Evolutionary conservation across 768 basidiomycete species (phyloP).

Genomic region (Tulasnella sp.): DNA sequence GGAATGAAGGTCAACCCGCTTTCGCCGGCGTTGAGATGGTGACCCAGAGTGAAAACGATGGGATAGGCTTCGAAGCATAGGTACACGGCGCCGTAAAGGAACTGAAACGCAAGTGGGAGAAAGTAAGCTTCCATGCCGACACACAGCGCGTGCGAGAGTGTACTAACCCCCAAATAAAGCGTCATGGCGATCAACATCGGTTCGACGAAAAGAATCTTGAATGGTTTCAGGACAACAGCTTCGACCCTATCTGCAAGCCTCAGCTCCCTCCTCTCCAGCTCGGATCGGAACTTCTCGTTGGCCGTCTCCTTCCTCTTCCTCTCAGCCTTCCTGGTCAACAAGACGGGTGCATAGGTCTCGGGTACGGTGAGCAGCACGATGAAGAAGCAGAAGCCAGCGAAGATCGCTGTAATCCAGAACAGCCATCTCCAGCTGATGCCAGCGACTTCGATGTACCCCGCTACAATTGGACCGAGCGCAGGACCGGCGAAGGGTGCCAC

Average conservation of each 20-base stretch:
- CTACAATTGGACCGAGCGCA: constrained; percentile 20
- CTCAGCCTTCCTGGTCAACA: constrained; percentile 5
- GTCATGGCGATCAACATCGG: constrained; percentile 24
- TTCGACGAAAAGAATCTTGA: constrained; percentile 15
- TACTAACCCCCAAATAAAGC: constrained; percentile 24
- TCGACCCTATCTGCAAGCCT: background rate
- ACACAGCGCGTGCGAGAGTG: background rate
- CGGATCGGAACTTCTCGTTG: constrained; percentile 7
- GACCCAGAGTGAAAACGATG: constrained; percentile 21
- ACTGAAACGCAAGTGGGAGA: background rate
- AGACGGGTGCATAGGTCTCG: constrained; percentile 15
- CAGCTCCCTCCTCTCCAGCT: constrained; percentile 8
- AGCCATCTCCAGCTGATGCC: constrained; percentile 19
- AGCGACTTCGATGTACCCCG: constrained; percentile 14
- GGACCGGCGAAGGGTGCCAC: constrained; percentile 20
- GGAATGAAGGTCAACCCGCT: constrained; percentile 22
- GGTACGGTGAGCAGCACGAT: constrained; percentile 16
- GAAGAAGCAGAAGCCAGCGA: constrained; percentile 15
- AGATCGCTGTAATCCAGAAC: constrained; percentile 21
- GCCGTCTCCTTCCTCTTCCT: constrained; percentile 15
- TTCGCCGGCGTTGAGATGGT: constrained; percentile 23
- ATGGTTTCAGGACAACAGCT: constrained; percentile 10
- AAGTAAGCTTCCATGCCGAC: background rate
- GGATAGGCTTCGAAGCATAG: constrained; percentile 25
- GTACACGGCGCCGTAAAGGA: constrained; percentile 20